These are phyloP conservation scores for Skeletonema grethae DNA, from an alignment of 108 stramenopile species.

Conservation along the genomic window DNA sequence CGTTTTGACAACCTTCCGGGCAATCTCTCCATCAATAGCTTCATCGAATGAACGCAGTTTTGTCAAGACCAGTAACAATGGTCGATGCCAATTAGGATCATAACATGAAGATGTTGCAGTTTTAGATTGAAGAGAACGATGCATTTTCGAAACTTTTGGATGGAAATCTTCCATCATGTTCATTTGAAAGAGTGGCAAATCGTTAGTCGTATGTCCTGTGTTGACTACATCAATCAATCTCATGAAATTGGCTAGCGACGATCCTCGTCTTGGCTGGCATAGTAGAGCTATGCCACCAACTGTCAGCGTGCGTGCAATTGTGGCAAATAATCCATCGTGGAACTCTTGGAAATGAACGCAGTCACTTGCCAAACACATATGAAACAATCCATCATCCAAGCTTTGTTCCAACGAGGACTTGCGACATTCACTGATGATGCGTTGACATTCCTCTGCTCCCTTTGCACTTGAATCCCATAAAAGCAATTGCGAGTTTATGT, in stretches of 20 bases:
- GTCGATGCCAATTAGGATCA: conserved; percentile 65
- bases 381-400: conserved; percentile 8
- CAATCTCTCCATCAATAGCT: conserved; percentile 30
- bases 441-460: conserved; percentile 29
- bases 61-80: conserved; percentile 53
- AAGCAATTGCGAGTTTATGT: conserved; percentile 28
- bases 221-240: conserved; percentile 44
- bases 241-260: conserved; percentile 63
- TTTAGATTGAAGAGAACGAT: conserved; percentile 7
- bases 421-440: not conserved
- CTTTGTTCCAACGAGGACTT: not conserved
- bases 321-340: conserved; percentile 65
- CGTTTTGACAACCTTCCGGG: conserved; percentile 14
- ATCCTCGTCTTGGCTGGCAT: conserved; percentile 75
- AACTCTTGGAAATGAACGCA: conserved; percentile 84
- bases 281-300: conserved; percentile 66
- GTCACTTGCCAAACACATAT: conserved; percentile 66
- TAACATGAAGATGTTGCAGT: conserved; percentile 24
- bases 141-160: conserved; percentile 33
- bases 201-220: not conserved
- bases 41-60: conserved; percentile 61
- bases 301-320: conserved; percentile 55
- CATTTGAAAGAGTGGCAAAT: conserved; percentile 32
- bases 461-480: conserved; percentile 60
- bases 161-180: conserved; percentile 36